Evolutionary conservation across 1,284 basidiomycete species (phyloP).

Genomic region (Vanrija sp.): DNA sequence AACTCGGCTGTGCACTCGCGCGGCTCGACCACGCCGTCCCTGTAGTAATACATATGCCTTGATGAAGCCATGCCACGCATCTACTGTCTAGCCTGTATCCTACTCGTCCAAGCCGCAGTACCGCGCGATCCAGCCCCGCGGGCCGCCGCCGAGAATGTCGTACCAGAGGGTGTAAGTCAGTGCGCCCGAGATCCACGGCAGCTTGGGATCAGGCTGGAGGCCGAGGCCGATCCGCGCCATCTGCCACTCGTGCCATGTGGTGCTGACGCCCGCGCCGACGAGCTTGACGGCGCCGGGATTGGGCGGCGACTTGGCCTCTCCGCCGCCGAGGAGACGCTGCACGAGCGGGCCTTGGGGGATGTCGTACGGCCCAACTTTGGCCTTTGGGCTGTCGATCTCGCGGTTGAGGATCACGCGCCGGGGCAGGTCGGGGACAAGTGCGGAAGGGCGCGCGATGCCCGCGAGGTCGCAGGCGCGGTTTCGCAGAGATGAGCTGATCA

Average conservation of each 20-base stretch:
- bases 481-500: conserved; percentile 32
- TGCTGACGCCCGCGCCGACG: conserved; percentile 40
- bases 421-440: conserved; percentile 33
- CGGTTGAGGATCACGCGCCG: conserved; percentile 29
- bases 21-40: too few relatives aligned
- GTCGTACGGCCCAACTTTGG: conserved; percentile 24
- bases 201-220: conserved; percentile 28
- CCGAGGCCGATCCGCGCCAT: conserved; percentile 36
- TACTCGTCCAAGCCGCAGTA: not conserved
- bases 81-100: too few relatives aligned
- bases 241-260: conserved; percentile 48
- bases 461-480: conserved; percentile 37
- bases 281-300: conserved; percentile 26
- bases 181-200: conserved; percentile 32
- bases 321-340: conserved; percentile 26
- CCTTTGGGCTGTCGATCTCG: conserved; percentile 17
- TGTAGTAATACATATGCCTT: too few relatives aligned
- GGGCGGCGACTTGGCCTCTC: not conserved
- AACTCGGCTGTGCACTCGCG: too few relatives aligned
- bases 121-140: conserved; percentile 14
- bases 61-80: too few relatives aligned
- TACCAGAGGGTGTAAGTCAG: conserved; percentile 31
- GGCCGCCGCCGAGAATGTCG: conserved; percentile 28
- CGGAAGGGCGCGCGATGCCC: conserved; percentile 41
- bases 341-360: conserved; percentile 29